phyloP scores from a whole-genome alignment of 805 yeast genomes.

The Alloascoidea hylecoeti region DNA sequence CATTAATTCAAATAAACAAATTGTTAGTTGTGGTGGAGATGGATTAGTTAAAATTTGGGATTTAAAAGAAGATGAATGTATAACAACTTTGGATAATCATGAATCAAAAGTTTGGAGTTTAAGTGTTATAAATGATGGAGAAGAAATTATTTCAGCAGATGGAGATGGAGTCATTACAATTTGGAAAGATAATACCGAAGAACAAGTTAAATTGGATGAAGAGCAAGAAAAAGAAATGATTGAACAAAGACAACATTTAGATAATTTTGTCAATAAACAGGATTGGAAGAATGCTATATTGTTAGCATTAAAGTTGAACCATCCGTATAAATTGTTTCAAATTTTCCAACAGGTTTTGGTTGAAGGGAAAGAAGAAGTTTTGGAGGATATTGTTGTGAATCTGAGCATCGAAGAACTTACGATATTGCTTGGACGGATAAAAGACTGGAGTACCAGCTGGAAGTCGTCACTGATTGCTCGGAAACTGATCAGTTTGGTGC shows the following conservation, averaged over 20 bases:
- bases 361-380: conserved; percentile 27
- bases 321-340: conserved; percentile 77
- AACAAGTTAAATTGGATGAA: conserved; percentile 36
- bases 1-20: conserved; percentile 49
- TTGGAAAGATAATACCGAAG: conserved; percentile 84
- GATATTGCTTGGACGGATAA: conserved; percentile 52
- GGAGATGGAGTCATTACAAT: conserved; percentile 87
- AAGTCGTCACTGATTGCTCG: conserved; percentile 73
- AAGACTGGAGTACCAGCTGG: conserved; percentile 94
- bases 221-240: conserved; percentile 42
- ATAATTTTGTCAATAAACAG: conserved; percentile 52
- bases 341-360: conserved; percentile 52
- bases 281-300: conserved; percentile 87
- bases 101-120: conserved; percentile 92
- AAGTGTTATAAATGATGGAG: conserved; percentile 50
- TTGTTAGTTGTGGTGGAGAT: conserved; percentile 78
- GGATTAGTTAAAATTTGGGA: conserved; percentile 93
- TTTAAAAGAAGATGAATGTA: conserved; percentile 55
- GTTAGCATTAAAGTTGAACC: conserved; percentile 75
- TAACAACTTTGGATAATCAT: conserved; percentile 80
- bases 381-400: conserved; percentile 46
- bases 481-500: conserved; percentile 50
- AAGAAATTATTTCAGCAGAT: conserved; percentile 70
- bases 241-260: conserved; percentile 81
- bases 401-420: conserved; percentile 42